Evolutionary conservation across 2,329 filamentous ascomycete species (phyloP), one percentile per base, ranked within the genome.

Genomic region (Seiridium cupressi): DNA sequence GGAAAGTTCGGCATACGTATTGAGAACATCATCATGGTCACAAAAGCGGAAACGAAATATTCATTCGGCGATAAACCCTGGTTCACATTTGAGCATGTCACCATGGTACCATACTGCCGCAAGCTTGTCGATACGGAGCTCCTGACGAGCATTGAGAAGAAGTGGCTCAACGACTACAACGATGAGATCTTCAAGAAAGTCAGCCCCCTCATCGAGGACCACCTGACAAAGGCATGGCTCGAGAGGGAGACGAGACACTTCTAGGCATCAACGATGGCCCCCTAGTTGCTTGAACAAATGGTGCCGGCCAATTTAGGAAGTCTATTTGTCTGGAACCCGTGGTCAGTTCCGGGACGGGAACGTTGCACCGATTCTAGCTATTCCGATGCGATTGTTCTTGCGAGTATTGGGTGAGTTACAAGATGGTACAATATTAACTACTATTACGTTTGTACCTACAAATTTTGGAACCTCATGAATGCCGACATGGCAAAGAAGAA

Each of bases 31-130:
- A 87, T 96, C 65, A 89, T 98, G 81, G 92, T 96, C 36, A 89
- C 86, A 65, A 93, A 97, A 73, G 89, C 90, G n/a, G 82, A 93
- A 75, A 97, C 94, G 4, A 88, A 89, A 63, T 85, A 96, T 75
- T 87, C 88, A 42, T 98, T 98, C 71, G 94, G 93, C 26, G 94
- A 97, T 68, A 97, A 96, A 78, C 90, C 93, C 2, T 99, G 91
- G 77, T 81, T 98, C 42, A 93, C 93, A 3, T 99, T 99, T 67
- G 94, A 99, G 79, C 92, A 96, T 74, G 93, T 98, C 65, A 99
- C 95, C 0, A 92, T 99, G 92, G 92, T 94, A 18, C 95, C 95
- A 0, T 93, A 97, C 76, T 97, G 94, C 77, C 86, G 88, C 62
- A 97, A 92, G 63, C 79, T 99, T 64, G 93, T 97, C 64, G 91